Base-by-base conservation (phyloP, 768 basidiomycete genomes). In the Gloeostereum incarnatum region DNA sequence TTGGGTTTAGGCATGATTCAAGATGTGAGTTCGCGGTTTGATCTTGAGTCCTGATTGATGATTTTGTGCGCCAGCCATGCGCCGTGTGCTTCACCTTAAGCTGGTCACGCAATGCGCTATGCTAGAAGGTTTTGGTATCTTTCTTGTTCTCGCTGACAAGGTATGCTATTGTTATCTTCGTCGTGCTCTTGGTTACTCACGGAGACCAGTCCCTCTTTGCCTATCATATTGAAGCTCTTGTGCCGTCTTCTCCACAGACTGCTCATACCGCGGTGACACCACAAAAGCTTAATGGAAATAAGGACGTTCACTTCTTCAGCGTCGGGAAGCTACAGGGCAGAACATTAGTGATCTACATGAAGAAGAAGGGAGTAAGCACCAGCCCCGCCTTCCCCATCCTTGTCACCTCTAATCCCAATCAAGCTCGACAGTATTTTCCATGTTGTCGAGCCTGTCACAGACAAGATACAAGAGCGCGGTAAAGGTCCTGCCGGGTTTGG, bases 261-360 rank as follows among this genome's bases (percentile, higher is more conserved):
- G 61, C 75, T 24, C 75, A 79, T 48, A 73, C 73, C 4, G 73
- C 75, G 80, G 19, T 0, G 0, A 81, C 87, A 49, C 93, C 92
- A 2, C 92, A 97, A 56, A 86, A 91, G 48, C 68, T 98, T 26
- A 91, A 84, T 50, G 85, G 88, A 0, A 86, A 78, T 29, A 86
- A 86, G 55, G 92, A 97, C 45, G 90, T 98, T 10, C 82, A 89
- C 45, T 98, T 94, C 66, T 98, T 99, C 66, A 86, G 84, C 48
- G 90, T 94, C 20, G 94, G 94, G 5, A 81, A 75, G 34, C 69
- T 97, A 16, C 78, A 81, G 35, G 85, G 83, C 11, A 76, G 94
- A 6, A 97, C 93, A 0, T 59, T 80, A 14, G 78, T 88, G 3
- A 74, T 86, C 34, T 85, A 81, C 54, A 83, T 84, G 74, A 80